Conservation (phyloP, 1,284 basidiomycete species). For the Schizophyllum amplum region DNA sequence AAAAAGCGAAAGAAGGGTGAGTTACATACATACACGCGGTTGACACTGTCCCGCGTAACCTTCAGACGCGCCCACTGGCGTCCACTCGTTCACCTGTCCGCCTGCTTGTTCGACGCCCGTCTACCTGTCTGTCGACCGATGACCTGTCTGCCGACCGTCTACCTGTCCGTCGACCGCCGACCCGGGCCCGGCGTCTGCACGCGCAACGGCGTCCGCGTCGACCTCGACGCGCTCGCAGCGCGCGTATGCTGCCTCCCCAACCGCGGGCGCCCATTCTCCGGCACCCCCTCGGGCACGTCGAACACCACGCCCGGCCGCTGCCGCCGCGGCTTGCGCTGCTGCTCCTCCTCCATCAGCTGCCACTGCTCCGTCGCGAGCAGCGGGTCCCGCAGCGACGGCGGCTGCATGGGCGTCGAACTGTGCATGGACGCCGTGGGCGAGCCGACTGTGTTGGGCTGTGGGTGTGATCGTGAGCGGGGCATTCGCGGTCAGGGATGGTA, state of each 20-base stretch:
- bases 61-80: no score
- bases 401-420: constrained; percentile 47
- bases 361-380: constrained; percentile 56
- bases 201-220: not conserved
- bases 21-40: no score
- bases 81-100: no score
- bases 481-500: constrained; percentile 2
- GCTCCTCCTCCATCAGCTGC: constrained; percentile 43
- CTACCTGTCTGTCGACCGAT: not conserved
- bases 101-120: no score
- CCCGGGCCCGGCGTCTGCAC: not conserved
- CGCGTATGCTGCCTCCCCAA: not conserved
- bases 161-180: not conserved
- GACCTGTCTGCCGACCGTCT: not conserved
- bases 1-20: not conserved
- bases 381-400: constrained; percentile 56
- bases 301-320: constrained; percentile 66
- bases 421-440: constrained; percentile 65
- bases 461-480: constrained; percentile 11
- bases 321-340: constrained; percentile 27
- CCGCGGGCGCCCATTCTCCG: not conserved
- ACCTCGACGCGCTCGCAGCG: not conserved
- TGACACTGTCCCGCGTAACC: no score
- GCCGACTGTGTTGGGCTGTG: constrained; percentile 59
- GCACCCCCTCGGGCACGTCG: constrained; percentile 44